Evolutionary conservation across 768 basidiomycete species (phyloP).

Genomic region (Harrya chromipes): DNA sequence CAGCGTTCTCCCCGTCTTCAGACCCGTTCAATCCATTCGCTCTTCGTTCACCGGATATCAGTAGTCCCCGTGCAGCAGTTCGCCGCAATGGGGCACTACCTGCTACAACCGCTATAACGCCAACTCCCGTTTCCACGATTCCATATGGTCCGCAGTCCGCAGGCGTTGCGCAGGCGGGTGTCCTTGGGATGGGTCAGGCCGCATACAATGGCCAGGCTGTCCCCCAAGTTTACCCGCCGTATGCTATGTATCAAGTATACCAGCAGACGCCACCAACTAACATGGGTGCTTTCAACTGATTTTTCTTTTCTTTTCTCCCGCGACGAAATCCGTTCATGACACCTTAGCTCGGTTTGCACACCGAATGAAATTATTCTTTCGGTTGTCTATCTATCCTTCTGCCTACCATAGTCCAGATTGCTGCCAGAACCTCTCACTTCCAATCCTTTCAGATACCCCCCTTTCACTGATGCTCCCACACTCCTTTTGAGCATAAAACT

Average conservation of each 20-base stretch:
- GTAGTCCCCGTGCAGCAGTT: constrained; percentile 47
- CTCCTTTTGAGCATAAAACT: constrained; percentile 24
- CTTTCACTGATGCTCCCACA: constrained; percentile 14
- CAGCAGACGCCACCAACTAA: constrained; percentile 70
- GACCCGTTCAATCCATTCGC: constrained; percentile 61
- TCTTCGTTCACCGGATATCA: constrained; percentile 46
- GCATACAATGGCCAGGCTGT: constrained; percentile 59
- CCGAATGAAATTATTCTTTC: constrained; percentile 32
- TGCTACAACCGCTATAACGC: constrained; percentile 32
- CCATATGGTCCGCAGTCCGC: constrained; percentile 64
- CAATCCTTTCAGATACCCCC: constrained; percentile 33
- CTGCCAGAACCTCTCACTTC: constrained; percentile 21
- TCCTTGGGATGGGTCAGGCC: constrained; percentile 65
- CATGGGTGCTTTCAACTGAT: constrained; percentile 75
- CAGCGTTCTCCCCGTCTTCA: constrained; percentile 48
- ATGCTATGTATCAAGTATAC: constrained; percentile 78
- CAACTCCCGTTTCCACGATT: constrained; percentile 32
- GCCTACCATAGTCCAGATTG: constrained; percentile 23
- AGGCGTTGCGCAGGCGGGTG: constrained; percentile 51
- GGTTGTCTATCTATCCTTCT: constrained; percentile 33
- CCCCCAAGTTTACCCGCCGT: constrained; percentile 71
- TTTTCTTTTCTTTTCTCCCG: neutral
- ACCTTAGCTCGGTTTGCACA: constrained; percentile 29
- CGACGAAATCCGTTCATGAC: constrained; percentile 42
- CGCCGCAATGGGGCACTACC: constrained; percentile 42